Conservation (phyloP, 2,329 filamentous ascomycete species). For the Paraconiothyrium sp. region DNA sequence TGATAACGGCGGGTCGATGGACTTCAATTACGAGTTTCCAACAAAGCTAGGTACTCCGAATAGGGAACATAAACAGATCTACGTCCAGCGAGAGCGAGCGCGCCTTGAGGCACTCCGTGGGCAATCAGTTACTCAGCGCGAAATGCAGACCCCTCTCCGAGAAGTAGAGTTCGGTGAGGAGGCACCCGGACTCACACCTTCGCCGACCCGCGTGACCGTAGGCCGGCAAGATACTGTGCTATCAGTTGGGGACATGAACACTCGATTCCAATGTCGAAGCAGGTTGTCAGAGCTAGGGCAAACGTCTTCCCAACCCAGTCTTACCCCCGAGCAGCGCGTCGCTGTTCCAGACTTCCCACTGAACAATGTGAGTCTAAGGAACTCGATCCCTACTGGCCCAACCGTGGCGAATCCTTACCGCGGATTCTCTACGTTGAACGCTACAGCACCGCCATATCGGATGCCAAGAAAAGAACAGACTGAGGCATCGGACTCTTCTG, state of each 20-base stretch:
- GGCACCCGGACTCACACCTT: constrained; percentile 16
- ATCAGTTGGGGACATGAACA: constrained; percentile 22
- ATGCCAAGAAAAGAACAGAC: neutral
- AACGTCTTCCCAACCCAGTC: constrained; percentile 33
- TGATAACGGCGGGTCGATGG: constrained; percentile 26
- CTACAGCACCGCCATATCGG: constrained; percentile 29
- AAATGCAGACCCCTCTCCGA: constrained; percentile 18
- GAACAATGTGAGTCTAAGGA: constrained; percentile 20
- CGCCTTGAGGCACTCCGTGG: constrained; percentile 19
- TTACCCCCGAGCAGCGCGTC: constrained; percentile 40
- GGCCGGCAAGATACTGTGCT: constrained; percentile 3
- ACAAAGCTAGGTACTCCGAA: constrained; percentile 4
- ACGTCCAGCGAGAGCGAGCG: constrained; percentile 22
- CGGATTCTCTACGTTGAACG: constrained; percentile 27
- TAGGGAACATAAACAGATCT: constrained; percentile 15
- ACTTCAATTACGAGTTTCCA: constrained; percentile 41
- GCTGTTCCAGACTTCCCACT: constrained; percentile 33
- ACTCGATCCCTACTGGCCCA: constrained; percentile 27
- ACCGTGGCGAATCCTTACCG: constrained; percentile 37
- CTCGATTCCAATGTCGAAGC: constrained; percentile 32
- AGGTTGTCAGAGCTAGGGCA: constrained; percentile 39
- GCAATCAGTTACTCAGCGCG: constrained; percentile 11
- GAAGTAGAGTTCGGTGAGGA: constrained; percentile 37
- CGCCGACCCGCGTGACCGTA: neutral
- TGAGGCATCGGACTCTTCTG: constrained; percentile 21